A percentile compares a stretch with the other conserved stretches of the same genome.
These are phyloP conservation scores for Suillus clintonianus DNA, from an alignment of 768 basidiomycete species.

Conservation along the genomic window DNA sequence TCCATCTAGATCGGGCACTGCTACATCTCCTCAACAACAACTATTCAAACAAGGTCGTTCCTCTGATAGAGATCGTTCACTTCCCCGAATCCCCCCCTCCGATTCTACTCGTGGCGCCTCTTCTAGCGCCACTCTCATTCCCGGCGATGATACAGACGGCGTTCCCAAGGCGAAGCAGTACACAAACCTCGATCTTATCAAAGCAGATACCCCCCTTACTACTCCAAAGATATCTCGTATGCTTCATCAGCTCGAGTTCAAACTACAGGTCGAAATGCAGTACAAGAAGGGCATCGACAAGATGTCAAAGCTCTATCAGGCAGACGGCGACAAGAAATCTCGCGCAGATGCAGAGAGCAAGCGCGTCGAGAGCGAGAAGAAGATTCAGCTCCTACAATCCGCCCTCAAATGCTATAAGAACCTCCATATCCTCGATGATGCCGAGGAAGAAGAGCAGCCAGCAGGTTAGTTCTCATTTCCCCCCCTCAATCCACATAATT, in stretches of 20 bases:
- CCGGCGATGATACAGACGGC: conserved; percentile 38
- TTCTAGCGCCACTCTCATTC: conserved; percentile 41
- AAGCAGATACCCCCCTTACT: conserved; percentile 95
- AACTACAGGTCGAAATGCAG: conserved; percentile 96
- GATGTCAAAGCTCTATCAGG: conserved; percentile 96
- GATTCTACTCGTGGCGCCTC: conserved; percentile 37
- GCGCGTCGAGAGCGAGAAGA: conserved; percentile 92
- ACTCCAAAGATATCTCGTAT: conserved; percentile 96
- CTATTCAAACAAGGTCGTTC: conserved; percentile 18
- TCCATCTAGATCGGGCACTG: conserved; percentile 53
- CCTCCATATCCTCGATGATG: conserved; percentile 89
- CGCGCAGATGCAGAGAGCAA: conserved; percentile 92
- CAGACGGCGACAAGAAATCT: conserved; percentile 96
- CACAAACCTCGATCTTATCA: conserved; percentile 90
- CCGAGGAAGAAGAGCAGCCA: conserved; percentile 77
- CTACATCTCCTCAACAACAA: conserved; percentile 29
- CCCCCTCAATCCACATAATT: background rate
- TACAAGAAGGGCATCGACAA: conserved; percentile 99
- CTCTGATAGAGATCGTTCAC: conserved; percentile 33
- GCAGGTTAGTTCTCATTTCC: conserved; percentile 40
- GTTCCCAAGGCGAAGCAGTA: conserved; percentile 63
- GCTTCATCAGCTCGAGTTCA: conserved; percentile 99
- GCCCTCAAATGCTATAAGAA: conserved; percentile 97
- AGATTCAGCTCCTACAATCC: conserved; percentile 89
- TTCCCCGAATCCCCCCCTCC: conserved; percentile 54